Base-by-base conservation (phyloP, 169 alveolate species). In the Besnoitia besnoiti region DNA sequence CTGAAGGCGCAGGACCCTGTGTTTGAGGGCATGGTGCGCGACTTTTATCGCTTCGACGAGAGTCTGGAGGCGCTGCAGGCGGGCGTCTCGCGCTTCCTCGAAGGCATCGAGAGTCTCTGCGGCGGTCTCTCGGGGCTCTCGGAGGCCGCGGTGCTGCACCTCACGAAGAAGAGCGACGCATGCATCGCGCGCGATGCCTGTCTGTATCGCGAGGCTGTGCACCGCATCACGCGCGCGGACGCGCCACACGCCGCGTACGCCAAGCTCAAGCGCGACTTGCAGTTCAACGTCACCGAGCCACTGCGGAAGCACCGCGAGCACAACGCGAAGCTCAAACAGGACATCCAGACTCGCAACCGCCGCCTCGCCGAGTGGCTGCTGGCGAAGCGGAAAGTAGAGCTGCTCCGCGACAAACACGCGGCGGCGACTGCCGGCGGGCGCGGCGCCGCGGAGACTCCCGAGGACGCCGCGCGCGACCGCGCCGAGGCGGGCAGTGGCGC, bases 1-100 rank as follows among this genome's bases (percentile, higher is more conserved):
- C 62, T 30, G 39, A 40, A 40, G 37, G 59, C 61, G n/a, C 85
- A 91, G 50, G 94, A 91, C 61, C 94, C 94, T 0, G 94, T 91
- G 75, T 91, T 91, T 35, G 94, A 91, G 44, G 95, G 95, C 40
- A 93, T 91, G 90, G 94, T 93, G 24, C 89, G 94, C 4, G 94
- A 93, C 37, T 62, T 93, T n/a, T 42, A 79, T 51, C 90, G 84
- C 42, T 93, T 79, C 73, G 95, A 93, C 76, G 85, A 33, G 47
- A 84, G 92, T 40, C 47, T 93, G 51, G 67, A 47, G 73, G 90
- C 84, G 21, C n/a, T 92, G 35, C 73, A 75, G 37, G 37, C 37
- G 33, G 95, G 95, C 16, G 94, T 93, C 39, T 62, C 61, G 55
- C 61, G 51, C 16, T 93, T 30, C 61, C 10, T 93, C 37, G 76